Evolutionary conservation across 176 grass and related monocot genomes (phyloP).

Genomic region (Puya raimondii): DNA sequence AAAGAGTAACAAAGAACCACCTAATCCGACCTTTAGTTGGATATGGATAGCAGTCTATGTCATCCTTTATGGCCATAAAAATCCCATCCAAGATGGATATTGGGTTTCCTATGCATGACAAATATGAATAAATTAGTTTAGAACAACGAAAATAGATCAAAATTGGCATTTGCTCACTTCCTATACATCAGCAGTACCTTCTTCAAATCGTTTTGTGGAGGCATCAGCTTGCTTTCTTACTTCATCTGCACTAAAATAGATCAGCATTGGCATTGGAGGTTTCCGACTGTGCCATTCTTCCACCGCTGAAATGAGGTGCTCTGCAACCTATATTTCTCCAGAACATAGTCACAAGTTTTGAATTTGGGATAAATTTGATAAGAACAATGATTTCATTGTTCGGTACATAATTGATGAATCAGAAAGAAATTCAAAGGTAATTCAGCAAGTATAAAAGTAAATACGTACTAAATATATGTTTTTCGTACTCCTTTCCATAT

Average conservation of each 20-base stretch:
- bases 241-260: conserved; percentile 54
- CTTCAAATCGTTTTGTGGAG: conserved; percentile 66
- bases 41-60: conserved; percentile 89
- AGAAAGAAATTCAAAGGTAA: no score
- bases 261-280: conserved; percentile 66
- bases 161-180: conserved; percentile 4
- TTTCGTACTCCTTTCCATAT: no score
- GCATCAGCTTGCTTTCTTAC: conserved; percentile 77
- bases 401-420: no score
- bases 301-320: conserved; percentile 58
- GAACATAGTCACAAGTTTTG: background rate
- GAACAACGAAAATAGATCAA: background rate
- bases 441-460: no score
- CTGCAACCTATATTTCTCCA: conserved; percentile 48
- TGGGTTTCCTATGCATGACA: conserved; percentile 49
- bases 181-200: conserved; percentile 31
- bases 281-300: conserved; percentile 58
- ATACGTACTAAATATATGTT: no score
- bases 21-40: conserved; percentile 59
- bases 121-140: background rate
- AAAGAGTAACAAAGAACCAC: conserved; percentile 10
- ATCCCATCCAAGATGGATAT: conserved; percentile 75
- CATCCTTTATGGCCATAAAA: conserved; percentile 88
- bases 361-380: background rate
- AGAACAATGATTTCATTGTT: no score